Evolutionary conservation across 805 yeast genomes (phyloP).

Genomic region (Metschnikowia cerradonensis): DNA sequence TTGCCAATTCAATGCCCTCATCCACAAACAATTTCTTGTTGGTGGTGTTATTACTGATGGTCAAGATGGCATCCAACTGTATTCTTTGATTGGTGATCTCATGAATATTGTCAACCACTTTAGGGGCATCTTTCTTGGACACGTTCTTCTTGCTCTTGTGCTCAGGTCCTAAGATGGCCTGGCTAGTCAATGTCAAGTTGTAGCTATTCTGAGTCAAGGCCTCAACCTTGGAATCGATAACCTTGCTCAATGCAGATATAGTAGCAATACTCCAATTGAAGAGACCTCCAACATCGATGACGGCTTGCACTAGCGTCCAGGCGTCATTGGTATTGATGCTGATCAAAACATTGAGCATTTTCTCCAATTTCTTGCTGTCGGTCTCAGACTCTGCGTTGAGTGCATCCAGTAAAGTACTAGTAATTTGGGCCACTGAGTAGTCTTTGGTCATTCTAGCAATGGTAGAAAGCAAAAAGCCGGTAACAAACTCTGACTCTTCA

Average conservation of each 20-base stretch:
- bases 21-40: slow-evolving; percentile 28
- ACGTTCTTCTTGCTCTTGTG: slow-evolving; percentile 23
- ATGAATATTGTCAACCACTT: slow-evolving; percentile 23
- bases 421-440: slow-evolving; percentile 56
- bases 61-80: slow-evolving; percentile 33
- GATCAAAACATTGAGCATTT: slow-evolving; percentile 28
- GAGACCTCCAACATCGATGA: slow-evolving; percentile 71
- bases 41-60: slow-evolving; percentile 25
- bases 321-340: slow-evolving; percentile 46
- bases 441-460: slow-evolving; percentile 65
- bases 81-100: slow-evolving; percentile 26
- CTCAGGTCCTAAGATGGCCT: slow-evolving; percentile 31
- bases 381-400: slow-evolving; percentile 25
- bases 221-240: slow-evolving; percentile 47
- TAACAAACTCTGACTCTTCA: slow-evolving; percentile 15
- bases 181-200: slow-evolving; percentile 45
- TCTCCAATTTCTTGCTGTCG: slow-evolving; percentile 33
- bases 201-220: slow-evolving; percentile 39
- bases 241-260: slow-evolving; percentile 40
- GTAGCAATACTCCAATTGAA: slow-evolving; percentile 58
- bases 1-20: slow-evolving; percentile 26
- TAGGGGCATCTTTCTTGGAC: slow-evolving; percentile 18
- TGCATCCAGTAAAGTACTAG: slow-evolving; percentile 40
- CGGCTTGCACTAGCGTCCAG: slow-evolving; percentile 56
- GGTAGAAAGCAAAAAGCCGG: slow-evolving; percentile 14